Base-by-base conservation (phyloP, 208 protist genomes). In the Phytomonas francai region DNA sequence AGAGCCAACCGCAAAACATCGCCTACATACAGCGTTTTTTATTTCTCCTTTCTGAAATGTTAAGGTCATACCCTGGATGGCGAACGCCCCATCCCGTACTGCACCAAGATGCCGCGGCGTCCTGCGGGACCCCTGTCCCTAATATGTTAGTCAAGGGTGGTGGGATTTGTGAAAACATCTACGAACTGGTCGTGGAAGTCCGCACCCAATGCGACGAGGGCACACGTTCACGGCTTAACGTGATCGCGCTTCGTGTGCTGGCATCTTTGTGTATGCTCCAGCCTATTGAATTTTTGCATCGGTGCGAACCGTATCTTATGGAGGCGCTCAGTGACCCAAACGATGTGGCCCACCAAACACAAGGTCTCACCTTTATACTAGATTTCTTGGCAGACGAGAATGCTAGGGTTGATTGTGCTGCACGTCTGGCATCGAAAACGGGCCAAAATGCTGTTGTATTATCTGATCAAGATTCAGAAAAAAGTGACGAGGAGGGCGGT, bases 311-410 rank as follows among this genome's bases (percentile, higher is more conserved):
- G 0, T 70, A 78, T 29, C 64, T 93, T 32, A 75, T 68, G 34
- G 72, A 66, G n/a, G 80, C 87, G 3, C 78, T 93, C 36, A 22
- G 64, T 28, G 57, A 65, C 1, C 31, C 19, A 9, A 66, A 68
- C 14, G 83, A 88, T 62, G 49, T 70, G 11, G 67, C 74, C 11
- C 58, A 83, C 12, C 84, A 91, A 49, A 45, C 79, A 8, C 87
- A 93, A 61, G 84, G 82, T 3, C 77, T 96, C n/a, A 79, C 76
- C 14, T 65, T 96, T 59, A 80, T 96, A 29, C 82, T 80, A 4
- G 90, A 96, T 64, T 96, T 92, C 68, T 72, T 96, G 27, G 81
- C 71, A 0, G 90, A 93, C 27, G 90, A 96, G 71, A 85, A 92
- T 54, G 68, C 75, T n/a, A 80, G 90, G 0, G 79, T 93, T 25